phyloP scores from a whole-genome alignment of 2,329 filamentous ascomycete genomes.

The Amauroascus niger region DNA sequence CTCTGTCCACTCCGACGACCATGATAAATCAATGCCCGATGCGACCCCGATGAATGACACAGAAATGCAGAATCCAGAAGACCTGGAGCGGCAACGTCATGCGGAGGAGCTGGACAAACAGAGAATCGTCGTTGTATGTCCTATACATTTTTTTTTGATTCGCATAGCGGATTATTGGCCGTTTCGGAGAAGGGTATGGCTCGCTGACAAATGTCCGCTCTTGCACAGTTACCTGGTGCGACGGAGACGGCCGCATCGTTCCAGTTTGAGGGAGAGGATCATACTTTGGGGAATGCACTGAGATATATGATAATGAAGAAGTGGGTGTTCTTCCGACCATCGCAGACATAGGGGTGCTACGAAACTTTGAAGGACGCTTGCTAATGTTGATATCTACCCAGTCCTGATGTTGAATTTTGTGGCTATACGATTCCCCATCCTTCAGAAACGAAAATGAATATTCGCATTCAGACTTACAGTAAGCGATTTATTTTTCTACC shows the following conservation, averaged over 20 bases:
- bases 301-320: constrained; percentile 98
- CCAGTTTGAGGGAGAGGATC: constrained; percentile 85
- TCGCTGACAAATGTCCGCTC: too few species aligned
- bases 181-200: not conserved
- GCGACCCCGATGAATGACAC: constrained; percentile 22
- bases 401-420: constrained; percentile 93
- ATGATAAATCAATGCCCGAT: constrained; percentile 36
- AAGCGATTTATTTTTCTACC: constrained; percentile 28
- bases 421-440: constrained; percentile 97
- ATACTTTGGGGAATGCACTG: constrained; percentile 89
- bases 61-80: constrained; percentile 41
- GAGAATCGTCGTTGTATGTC: constrained; percentile 52
- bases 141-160: not conserved
- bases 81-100: constrained; percentile 42
- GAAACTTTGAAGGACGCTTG: not conserved
- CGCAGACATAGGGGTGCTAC: not conserved
- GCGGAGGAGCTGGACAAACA: constrained; percentile 42
- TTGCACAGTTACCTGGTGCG: constrained; percentile 64
- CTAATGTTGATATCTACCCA: constrained; percentile 30
- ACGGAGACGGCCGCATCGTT: constrained; percentile 84
- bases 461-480: constrained; percentile 97
- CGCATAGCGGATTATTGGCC: not conserved
- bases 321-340: constrained; percentile 42
- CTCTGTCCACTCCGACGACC: constrained; percentile 30
- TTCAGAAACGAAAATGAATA: constrained; percentile 91